Conservation (phyloP, 441 rosid species). For the Croton laevigatus region DNA sequence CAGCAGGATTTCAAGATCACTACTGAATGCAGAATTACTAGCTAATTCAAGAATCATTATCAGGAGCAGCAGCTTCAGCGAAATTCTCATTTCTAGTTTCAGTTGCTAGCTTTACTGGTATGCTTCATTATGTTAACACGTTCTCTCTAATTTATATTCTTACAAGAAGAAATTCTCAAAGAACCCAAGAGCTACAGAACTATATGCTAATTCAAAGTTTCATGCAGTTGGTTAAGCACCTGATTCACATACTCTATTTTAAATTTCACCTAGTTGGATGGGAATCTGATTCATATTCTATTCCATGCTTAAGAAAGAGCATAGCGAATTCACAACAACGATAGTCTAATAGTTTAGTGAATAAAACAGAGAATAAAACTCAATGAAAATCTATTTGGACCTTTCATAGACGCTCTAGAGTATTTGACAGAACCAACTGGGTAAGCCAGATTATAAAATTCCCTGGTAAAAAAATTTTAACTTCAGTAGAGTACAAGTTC, state of each 20-base stretch:
- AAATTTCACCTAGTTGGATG: background rate
- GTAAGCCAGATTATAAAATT: background rate
- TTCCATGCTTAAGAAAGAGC: background rate
- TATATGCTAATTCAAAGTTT: background rate
- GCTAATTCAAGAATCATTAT: slow-evolving; percentile 9
- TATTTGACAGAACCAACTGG: background rate
- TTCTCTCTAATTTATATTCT: background rate
- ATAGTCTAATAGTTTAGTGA: background rate
- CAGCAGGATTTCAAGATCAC: slow-evolving; percentile 58
- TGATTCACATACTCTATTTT: background rate
- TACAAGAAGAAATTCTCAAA: background rate
- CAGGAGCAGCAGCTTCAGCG: slow-evolving; percentile 18
- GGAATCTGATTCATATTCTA: slow-evolving; percentile 5
- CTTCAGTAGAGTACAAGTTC: no score
- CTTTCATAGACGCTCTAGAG: background rate
- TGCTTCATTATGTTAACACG: background rate
- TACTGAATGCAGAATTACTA: slow-evolving; percentile 25
- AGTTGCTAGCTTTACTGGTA: background rate
- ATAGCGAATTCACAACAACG: background rate
- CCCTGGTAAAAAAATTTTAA: background rate
- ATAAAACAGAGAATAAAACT: background rate
- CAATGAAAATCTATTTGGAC: background rate
- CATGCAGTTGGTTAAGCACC: background rate
- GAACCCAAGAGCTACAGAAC: background rate
- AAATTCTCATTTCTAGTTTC: slow-evolving; percentile 30